These are phyloP conservation scores for Colletotrichum gloeosporioides DNA, from an alignment of 2,329 filamentous ascomycete genomes.

Conservation along the genomic window DNA sequence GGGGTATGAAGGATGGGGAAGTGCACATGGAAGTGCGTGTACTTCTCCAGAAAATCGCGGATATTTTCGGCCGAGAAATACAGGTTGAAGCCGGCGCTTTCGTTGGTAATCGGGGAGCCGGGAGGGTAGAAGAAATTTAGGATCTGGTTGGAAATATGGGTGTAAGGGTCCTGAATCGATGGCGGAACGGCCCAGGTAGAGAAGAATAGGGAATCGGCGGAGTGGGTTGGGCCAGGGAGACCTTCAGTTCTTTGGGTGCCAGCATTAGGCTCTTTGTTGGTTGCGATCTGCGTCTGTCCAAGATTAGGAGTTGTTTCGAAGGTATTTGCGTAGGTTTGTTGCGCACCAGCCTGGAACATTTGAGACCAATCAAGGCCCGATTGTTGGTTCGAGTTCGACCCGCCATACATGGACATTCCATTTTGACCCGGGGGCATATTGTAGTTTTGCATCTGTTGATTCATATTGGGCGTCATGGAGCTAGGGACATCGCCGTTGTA, in stretches of 20 bases:
- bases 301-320: slow-evolving; percentile 67
- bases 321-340: slow-evolving; percentile 68
- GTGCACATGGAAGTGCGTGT: slow-evolving; percentile 75
- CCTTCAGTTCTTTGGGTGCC: slow-evolving; percentile 54
- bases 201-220: slow-evolving; percentile 49
- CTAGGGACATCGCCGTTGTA: slow-evolving; percentile 64
- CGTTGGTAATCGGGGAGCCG: slow-evolving; percentile 61
- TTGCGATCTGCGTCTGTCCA: slow-evolving; percentile 72
- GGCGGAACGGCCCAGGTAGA: slow-evolving; percentile 54
- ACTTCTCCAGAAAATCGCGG: slow-evolving; percentile 73
- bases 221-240: slow-evolving; percentile 43
- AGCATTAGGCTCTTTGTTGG: slow-evolving; percentile 69
- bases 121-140: slow-evolving; percentile 62
- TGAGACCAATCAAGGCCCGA: slow-evolving; percentile 76
- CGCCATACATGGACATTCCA: slow-evolving; percentile 68
- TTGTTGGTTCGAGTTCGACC: slow-evolving; percentile 66
- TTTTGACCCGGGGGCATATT: slow-evolving; percentile 68
- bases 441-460: slow-evolving; percentile 69
- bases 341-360: slow-evolving; percentile 78
- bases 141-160: slow-evolving; percentile 60
- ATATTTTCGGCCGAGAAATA: slow-evolving; percentile 73
- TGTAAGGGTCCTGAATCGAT: slow-evolving; percentile 55
- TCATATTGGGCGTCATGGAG: slow-evolving; percentile 67
- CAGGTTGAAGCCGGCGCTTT: slow-evolving; percentile 58
- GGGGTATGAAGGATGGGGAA: slow-evolving; percentile 76